These are phyloP conservation scores for Paecilomyces sp. DNA, from an alignment of 2,329 filamentous ascomycete species.

Conservation along the genomic window DNA sequence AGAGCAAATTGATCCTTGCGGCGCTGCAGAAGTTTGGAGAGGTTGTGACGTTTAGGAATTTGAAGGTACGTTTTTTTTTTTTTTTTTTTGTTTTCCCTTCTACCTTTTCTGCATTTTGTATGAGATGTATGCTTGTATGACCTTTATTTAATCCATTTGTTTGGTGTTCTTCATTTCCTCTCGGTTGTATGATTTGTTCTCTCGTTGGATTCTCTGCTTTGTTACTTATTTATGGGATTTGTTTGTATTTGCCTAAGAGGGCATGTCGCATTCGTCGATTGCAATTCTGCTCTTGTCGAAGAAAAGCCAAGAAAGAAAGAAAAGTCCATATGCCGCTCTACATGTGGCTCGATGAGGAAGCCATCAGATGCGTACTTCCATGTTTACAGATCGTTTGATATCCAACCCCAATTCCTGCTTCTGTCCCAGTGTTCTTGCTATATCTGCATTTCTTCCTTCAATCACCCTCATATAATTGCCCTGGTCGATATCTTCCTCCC, in stretches of 20 bases:
- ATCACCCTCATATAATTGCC: background rate
- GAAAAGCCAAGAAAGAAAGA: too few relatives aligned
- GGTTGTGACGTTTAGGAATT: slow-evolving; percentile 30
- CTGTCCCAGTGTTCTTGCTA: background rate
- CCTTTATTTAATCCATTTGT: background rate
- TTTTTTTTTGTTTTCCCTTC: background rate
- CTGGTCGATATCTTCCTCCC: background rate
- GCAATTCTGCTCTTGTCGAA: too few relatives aligned
- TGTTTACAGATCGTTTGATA: too few relatives aligned
- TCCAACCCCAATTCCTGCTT: too few relatives aligned
- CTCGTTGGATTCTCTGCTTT: background rate
- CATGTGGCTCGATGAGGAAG: too few relatives aligned
- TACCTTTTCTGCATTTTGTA: too few relatives aligned
- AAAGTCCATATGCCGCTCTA: too few relatives aligned
- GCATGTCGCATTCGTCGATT: too few relatives aligned
- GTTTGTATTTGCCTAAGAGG: too few relatives aligned
- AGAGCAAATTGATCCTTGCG: slow-evolving; percentile 27
- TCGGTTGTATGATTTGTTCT: background rate
- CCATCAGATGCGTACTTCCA: too few relatives aligned
- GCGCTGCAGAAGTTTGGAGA: slow-evolving; percentile 36
- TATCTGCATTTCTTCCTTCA: background rate
- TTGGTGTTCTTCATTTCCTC: background rate
- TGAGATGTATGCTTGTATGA: too few relatives aligned
- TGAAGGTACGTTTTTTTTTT: slow-evolving; percentile 18
- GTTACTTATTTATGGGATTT: background rate